These are phyloP conservation scores for Cercospora sp. DNA, from an alignment of 2,329 filamentous ascomycete genomes.

Conservation along the genomic window DNA sequence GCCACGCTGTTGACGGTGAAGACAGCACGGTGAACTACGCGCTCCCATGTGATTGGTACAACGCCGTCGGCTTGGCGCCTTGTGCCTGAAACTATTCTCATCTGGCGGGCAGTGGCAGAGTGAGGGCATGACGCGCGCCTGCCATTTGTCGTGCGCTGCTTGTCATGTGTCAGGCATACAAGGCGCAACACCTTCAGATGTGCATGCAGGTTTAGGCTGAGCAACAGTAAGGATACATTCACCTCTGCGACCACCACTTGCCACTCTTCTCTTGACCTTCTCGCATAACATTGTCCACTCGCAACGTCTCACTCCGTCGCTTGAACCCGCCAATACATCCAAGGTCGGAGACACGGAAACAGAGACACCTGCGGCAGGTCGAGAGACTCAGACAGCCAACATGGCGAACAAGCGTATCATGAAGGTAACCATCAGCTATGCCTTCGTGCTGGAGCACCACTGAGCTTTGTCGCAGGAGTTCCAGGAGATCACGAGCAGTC, in stretches of 20 bases:
- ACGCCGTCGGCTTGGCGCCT: not conserved
- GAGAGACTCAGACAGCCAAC: not conserved
- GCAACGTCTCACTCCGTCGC: not conserved
- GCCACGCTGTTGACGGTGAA: not conserved
- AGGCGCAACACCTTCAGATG: not conserved
- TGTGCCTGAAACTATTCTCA: slow-evolving; percentile 2
- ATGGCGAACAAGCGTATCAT: slow-evolving; percentile 49
- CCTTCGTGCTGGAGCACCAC: not conserved
- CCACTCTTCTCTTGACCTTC: slow-evolving; percentile 8
- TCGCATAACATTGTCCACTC: not conserved
- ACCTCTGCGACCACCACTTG: not conserved
- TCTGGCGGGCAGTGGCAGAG: not conserved
- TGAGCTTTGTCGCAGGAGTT: slow-evolving; percentile 54
- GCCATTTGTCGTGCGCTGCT: slow-evolving; percentile 5
- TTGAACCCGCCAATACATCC: not conserved
- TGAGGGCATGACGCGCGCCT: slow-evolving; percentile 1
- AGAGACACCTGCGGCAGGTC: not conserved
- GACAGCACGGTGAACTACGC: not conserved
- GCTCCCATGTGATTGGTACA: not conserved
- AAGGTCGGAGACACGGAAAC: slow-evolving; percentile 1
- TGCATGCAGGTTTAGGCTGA: not conserved
- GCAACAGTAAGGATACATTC: slow-evolving; percentile 3
- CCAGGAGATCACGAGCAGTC: slow-evolving; percentile 56
- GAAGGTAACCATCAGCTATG: slow-evolving; percentile 39
- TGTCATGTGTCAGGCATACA: slow-evolving; percentile 5